Evolutionary conservation across 148 eudicot species (phyloP), one percentile per base, ranked within the genome.

Genomic region (Dianthus caryophyllus): DNA sequence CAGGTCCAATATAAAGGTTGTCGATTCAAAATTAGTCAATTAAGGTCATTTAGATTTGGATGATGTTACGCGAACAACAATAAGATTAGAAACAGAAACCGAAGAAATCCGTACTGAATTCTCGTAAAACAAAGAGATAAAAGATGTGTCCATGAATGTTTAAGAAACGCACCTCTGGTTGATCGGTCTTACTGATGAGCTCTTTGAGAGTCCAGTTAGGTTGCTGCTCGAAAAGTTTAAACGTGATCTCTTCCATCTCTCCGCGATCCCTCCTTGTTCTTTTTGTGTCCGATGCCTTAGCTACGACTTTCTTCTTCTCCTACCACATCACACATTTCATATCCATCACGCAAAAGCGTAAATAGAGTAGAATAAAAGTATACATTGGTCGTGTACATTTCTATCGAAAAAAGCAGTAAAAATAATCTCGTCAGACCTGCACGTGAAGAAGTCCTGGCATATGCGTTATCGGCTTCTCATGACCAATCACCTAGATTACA

Each of bases 161-260:
- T 25, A 46, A 65, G 47, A 5, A 70, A 73, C 74, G 61, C 66
- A 90, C 97, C 83, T 91, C 97, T 38, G 97, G 97, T 55, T 90
- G 97, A 69, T 90, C 91, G 10, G 97, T 90, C 74, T 81, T 83
- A 20, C 75, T 81, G 30, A 91, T 60, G 43, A 91, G 81, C 65
- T 88, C 95, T 80, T 84, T 91, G 49, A 88, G 76, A 22, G 97
- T 91, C 97, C 97, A 91, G 77, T 91, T 79, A 69, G 97, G 71
- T 64, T 88, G 95, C 38, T 79, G 81, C 76, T 91, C 97, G 69
- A 91, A 88, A 59, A 88, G 89, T 76, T 84, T 88, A 70, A 91
- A 91, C 84, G 86, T 75, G 27, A 86, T 88, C 15, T 84, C 87
- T 81, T 88, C 97, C 95, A 91, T 86, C 77, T 88, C 91, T 53